Evolutionary conservation across 352 stramenopile genomes (phyloP).

Genomic region (Pythium monospermum): DNA sequence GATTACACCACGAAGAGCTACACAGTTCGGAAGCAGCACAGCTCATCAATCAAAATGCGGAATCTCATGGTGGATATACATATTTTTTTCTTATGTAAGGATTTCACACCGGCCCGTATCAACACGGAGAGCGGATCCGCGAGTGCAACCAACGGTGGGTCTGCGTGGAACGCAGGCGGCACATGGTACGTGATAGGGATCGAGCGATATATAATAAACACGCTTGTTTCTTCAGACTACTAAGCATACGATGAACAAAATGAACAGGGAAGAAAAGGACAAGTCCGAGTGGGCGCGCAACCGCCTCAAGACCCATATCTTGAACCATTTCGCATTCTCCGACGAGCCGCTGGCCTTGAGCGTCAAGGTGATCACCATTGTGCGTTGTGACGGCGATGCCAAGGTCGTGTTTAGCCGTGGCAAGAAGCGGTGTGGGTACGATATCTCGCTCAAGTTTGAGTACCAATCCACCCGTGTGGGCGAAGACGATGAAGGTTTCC

Average conservation of each 20-base stretch:
- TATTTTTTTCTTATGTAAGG: constrained; percentile 35
- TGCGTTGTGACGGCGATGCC: constrained; percentile 67
- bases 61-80: too few species aligned
- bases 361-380: constrained; percentile 62
- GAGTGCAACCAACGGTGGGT: constrained; percentile 32
- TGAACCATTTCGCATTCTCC: constrained; percentile 52
- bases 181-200: constrained; percentile 57
- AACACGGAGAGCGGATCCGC: constrained; percentile 25
- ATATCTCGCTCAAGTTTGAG: constrained; percentile 79
- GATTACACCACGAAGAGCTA: too few species aligned
- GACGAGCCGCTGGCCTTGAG: constrained; percentile 38
- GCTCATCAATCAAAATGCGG: too few species aligned
- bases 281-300: constrained; percentile 78
- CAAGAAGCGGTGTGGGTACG: constrained; percentile 83
- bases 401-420: constrained; percentile 84
- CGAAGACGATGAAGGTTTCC: constrained; percentile 34
- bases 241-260: too few species aligned
- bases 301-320: constrained; percentile 63
- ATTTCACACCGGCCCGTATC: constrained; percentile 76
- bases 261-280: constrained; percentile 80
- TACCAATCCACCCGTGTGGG: constrained; percentile 39
- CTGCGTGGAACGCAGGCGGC: constrained; percentile 76
- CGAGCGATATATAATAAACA: too few species aligned
- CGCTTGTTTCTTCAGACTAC: too few species aligned
- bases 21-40: too few species aligned